These are phyloP conservation scores for Carallia brachiata DNA, from an alignment of 345 rosid species.

Conservation along the genomic window DNA sequence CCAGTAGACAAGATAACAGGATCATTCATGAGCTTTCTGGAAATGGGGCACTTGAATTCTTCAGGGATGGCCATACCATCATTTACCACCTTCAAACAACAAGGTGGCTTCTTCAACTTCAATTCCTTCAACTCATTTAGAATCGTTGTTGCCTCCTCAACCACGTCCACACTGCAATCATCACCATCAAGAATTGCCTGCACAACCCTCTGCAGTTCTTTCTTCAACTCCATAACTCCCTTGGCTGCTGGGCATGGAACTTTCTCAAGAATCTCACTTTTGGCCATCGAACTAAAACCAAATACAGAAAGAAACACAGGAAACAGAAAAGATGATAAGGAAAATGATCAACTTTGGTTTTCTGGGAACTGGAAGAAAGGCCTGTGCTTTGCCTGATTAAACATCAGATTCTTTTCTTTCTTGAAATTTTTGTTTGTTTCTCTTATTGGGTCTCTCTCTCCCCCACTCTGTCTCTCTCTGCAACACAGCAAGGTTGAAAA, in stretches of 20 bases:
- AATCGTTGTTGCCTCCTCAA: constrained; percentile 38
- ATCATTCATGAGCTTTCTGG: constrained; percentile 47
- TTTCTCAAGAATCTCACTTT: constrained; percentile 8
- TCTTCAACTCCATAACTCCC: constrained; percentile 37
- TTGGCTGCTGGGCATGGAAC: not conserved
- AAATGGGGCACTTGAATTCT: constrained; percentile 47
- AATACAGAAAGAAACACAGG: not conserved
- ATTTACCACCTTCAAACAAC: constrained; percentile 16
- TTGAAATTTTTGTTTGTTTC: constrained; percentile 5
- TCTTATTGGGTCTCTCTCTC: not conserved
- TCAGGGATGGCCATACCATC: constrained; percentile 22
- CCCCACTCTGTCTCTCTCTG: not conserved
- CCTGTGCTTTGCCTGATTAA: not conserved
- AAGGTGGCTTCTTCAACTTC: constrained; percentile 23
- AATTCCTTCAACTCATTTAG: constrained; percentile 28
- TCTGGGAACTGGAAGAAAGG: not conserved
- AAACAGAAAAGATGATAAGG: not conserved
- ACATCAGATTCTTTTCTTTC: not conserved
- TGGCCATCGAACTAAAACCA: constrained; percentile 25
- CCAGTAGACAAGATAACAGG: constrained; percentile 61
- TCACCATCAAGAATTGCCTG: constrained; percentile 34
- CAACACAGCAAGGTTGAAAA: too few species aligned
- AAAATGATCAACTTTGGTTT: constrained; percentile 1
- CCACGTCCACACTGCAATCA: constrained; percentile 26
- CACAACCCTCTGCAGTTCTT: constrained; percentile 35